Evolutionary conservation across 306 rosid genomes (phyloP).

Genomic region (Glycine tomentella): DNA sequence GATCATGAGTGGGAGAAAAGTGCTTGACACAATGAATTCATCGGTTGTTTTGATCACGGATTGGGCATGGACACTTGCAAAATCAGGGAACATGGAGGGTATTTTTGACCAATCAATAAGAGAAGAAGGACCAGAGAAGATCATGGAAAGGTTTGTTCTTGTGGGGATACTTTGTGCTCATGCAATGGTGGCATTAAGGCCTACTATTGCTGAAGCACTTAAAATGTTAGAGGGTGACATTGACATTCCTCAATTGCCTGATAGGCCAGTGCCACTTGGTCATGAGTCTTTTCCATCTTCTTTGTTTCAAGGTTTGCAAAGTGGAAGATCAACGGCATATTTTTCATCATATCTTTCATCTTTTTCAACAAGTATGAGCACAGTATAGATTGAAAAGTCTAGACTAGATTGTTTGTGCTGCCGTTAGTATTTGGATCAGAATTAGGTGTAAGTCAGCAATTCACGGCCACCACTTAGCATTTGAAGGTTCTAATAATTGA

Average conservation of each 20-base stretch:
- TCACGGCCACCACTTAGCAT: conserved; percentile 24
- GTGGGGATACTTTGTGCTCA: conserved; percentile 95
- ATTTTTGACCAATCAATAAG: conserved; percentile 61
- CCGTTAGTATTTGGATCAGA: neutral
- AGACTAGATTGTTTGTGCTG: conserved; percentile 7
- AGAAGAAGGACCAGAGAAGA: conserved; percentile 67
- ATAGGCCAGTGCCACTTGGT: conserved; percentile 81
- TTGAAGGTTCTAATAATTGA: neutral
- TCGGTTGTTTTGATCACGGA: conserved; percentile 70
- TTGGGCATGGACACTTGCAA: conserved; percentile 82
- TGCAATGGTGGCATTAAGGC: conserved; percentile 90
- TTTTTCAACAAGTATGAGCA: conserved; percentile 11
- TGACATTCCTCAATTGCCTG: conserved; percentile 81
- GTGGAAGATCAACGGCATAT: conserved; percentile 54
- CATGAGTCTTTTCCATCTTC: conserved; percentile 70
- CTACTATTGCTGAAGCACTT: conserved; percentile 78
- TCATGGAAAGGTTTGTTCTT: conserved; percentile 86
- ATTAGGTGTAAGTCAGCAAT: conserved; percentile 16
- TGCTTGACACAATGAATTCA: conserved; percentile 64
- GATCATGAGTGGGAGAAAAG: conserved; percentile 84
- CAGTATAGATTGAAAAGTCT: neutral
- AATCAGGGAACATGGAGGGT: conserved; percentile 63
- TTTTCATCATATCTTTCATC: conserved; percentile 7
- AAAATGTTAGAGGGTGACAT: conserved; percentile 92
- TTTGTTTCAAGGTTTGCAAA: conserved; percentile 44